Base-by-base conservation (phyloP, 495 filamentous ascomycete species). In the Staphylotrichum tortipilum region DNA sequence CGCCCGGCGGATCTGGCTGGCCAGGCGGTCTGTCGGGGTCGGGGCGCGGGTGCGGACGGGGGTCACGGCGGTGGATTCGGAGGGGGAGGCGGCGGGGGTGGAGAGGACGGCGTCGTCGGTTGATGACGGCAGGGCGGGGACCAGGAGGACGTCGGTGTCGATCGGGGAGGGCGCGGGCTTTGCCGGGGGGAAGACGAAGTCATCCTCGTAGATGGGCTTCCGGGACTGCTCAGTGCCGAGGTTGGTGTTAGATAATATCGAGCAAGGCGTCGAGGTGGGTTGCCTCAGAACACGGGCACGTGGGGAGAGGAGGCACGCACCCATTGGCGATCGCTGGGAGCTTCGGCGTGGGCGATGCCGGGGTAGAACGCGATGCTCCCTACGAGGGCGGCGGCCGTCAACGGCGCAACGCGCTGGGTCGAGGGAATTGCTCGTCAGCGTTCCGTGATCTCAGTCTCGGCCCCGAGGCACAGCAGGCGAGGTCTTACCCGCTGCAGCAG, bases 171-270 rank as follows among this genome's bases (percentile, higher is more conserved):
- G 47, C 42, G 47, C 33, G 38, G 59, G 19, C 24, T 58, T 56
- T 1, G 66, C 34, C 54, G 49, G 66, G 49, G 57, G 72, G 62
- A 56, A 68, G 68, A 52, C 60, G 65, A 77, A 74, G 68, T 87
- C 79, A 67, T 90, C 81, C 64, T 91, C 86, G 76, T 94, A 95
- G 71, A 95, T 92, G 43, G 89, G 80, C 74, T 94, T 94, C 59
- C 81, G 84, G 64, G 76, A 58, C 68, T 72, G 58, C 31, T n/a
- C 44, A n/a, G 14, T 30, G 45, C 33, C 24, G 54, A 40, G 34
- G 43, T 30, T 11, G 8, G 23, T 28, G 51, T 54, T 47, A 47
- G 49, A 26, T 14, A 9, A 28, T 28, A 1, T 28, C 26, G 28
- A 17, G 36, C n/a, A 26, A 33, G 46, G n/a, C 29, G 18, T 23